Conservation (phyloP, 2,329 filamentous ascomycete species). For the Trichoderma polysporum region DNA sequence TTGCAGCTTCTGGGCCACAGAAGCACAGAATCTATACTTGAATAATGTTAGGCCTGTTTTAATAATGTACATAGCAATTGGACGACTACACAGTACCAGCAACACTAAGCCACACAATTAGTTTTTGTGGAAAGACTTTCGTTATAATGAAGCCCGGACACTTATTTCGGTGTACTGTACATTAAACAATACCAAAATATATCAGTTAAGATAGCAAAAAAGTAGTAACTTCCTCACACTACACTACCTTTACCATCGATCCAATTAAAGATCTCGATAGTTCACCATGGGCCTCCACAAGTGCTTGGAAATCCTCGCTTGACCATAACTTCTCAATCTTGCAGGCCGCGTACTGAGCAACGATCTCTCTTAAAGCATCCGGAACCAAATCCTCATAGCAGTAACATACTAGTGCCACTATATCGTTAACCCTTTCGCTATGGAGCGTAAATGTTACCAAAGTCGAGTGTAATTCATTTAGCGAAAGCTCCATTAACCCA, state of each 20-base stretch:
- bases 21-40: too few species aligned
- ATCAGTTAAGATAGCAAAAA: too few species aligned
- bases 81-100: too few species aligned
- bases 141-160: too few species aligned
- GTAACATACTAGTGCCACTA: constrained; percentile 13
- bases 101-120: too few species aligned
- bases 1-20: too few species aligned
- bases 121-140: too few species aligned
- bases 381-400: constrained; percentile 20
- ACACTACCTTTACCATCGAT: not conserved
- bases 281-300: constrained; percentile 17
- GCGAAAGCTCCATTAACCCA: constrained; percentile 14
- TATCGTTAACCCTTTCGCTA: not conserved
- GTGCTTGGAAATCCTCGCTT: constrained; percentile 15
- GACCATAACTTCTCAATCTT: constrained; percentile 21
- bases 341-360: constrained; percentile 19
- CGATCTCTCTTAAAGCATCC: constrained; percentile 7
- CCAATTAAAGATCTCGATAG: constrained; percentile 10
- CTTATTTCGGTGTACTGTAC: too few species aligned
- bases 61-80: too few species aligned
- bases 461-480: constrained; percentile 14
- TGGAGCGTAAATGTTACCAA: not conserved
- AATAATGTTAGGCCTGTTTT: too few species aligned
- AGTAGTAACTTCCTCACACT: not conserved
- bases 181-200: too few species aligned